Base-by-base conservation (phyloP, 2,329 filamentous ascomycete genomes). In the Epichloe gansuensis region DNA sequence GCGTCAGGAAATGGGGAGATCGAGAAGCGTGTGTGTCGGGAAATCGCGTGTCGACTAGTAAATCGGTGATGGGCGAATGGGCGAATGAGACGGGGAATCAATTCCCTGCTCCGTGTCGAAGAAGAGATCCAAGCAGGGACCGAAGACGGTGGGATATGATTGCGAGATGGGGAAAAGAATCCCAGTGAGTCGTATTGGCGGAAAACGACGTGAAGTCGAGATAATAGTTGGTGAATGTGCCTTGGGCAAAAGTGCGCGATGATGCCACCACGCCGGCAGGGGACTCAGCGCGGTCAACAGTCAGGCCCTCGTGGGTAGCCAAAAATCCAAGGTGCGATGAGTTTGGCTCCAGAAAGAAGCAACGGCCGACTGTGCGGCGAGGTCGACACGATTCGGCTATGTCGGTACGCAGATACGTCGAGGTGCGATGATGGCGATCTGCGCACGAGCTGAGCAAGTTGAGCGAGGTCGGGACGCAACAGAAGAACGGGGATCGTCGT, bases 401-500 rank as follows among this genome's bases (percentile, higher is more conserved):
- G 28, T 37, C 21, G 48, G 39, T 44, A 48, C 25, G 39, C 12
- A 17, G 25, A 41, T 13, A 25, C 17, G 25, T 51, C 37, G 15
- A 38, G n/a, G 25, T 17, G 31, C 48, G 43, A 37, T 31, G 52
- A 42, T 12, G 21, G 43, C 23, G 21, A 37, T 43, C 41, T 35
- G 46, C 47, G 60, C 52, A 54, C 48, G 51, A 48, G 54, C 47
- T 47, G 51, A 48, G 54, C 47, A 49, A 49, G 55, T 49, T 46
- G 52, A 54, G 54, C 45, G 54, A 60, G 46, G 57, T 53, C 55
- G 57, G 58, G 54, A 53, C 52, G 54, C 56, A 60, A 56, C 4
- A 52, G 56, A 57, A 56, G 56, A 57, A 56, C 48, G 56, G 57
- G 50, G 55, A 54, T 55, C 46, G 52, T 51, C 46, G 49, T 46